A percentile compares a stretch with the other conserved stretches of the same genome.
Conservation (phyloP, 176 grass and related monocot species). For the Calamus simplicifolius region DNA sequence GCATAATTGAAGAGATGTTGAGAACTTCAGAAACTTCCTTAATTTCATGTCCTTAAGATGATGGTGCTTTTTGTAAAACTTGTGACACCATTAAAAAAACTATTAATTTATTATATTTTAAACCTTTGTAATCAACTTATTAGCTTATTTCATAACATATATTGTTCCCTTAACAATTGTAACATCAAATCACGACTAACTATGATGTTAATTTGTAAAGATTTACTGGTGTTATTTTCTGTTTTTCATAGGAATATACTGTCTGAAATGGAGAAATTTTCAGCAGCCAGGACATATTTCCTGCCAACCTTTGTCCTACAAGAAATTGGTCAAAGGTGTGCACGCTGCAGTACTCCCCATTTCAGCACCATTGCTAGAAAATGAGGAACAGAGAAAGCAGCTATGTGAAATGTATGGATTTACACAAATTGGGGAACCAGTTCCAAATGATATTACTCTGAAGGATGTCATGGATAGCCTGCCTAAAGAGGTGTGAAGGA, state of each 20-base stretch:
- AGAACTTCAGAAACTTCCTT: too few relatives aligned
- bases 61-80: too few relatives aligned
- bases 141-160: too few relatives aligned
- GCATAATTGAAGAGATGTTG: too few relatives aligned
- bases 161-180: too few relatives aligned
- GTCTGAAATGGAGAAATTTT: slow-evolving; percentile 9
- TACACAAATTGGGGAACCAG: slow-evolving; percentile 71
- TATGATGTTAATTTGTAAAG: too few relatives aligned
- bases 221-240: too few relatives aligned
- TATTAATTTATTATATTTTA: too few relatives aligned
- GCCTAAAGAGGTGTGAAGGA: slow-evolving; percentile 58
- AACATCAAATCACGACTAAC: too few relatives aligned
- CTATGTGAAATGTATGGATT: slow-evolving; percentile 80
- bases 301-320: slow-evolving; percentile 19
- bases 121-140: too few relatives aligned
- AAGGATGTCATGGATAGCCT: slow-evolving; percentile 92
- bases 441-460: slow-evolving; percentile 63
- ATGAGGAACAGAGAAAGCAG: slow-evolving; percentile 40
- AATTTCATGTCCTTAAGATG: too few relatives aligned
- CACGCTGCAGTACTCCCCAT: slow-evolving; percentile 38
- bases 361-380: slow-evolving; percentile 32
- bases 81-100: too few relatives aligned
- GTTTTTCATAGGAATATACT: not conserved
- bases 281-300: slow-evolving; percentile 12
- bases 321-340: slow-evolving; percentile 20